Evolutionary conservation across 768 basidiomycete species (phyloP).

Genomic region (Pleurotus tuber-regium): DNA sequence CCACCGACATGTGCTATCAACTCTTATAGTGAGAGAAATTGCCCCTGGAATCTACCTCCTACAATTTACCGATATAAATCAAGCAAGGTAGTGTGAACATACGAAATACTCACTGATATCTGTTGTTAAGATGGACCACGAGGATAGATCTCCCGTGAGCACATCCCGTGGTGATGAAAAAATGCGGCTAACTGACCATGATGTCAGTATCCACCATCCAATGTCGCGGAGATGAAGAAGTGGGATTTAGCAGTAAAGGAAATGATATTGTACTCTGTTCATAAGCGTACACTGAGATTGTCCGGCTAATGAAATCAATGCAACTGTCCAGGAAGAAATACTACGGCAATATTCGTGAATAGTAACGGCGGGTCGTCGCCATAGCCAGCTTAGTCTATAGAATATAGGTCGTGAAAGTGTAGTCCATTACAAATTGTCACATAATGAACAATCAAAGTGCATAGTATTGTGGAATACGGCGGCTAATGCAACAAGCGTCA

Average conservation of each 20-base stretch:
- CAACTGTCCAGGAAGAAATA: slow-evolving; percentile 2
- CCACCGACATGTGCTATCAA: slow-evolving; percentile 1
- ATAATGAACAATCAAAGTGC: slow-evolving; percentile 63
- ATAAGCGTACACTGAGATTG: slow-evolving; percentile 6
- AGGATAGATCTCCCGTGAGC: neutral
- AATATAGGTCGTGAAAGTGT: slow-evolving; percentile 33
- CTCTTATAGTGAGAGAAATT: too few relatives aligned
- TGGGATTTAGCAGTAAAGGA: neutral
- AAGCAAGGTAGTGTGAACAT: neutral
- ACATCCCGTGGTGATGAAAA: slow-evolving; percentile 7
- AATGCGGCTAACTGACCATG: neutral
- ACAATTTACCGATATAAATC: too few relatives aligned
- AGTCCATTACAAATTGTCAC: slow-evolving; percentile 60
- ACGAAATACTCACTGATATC: neutral
- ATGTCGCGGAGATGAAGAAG: neutral
- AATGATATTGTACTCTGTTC: slow-evolving; percentile 7
- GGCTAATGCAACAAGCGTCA: slow-evolving; percentile 36
- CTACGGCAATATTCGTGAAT: neutral
- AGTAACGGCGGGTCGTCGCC: neutral
- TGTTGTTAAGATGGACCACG: neutral
- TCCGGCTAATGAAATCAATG: slow-evolving; percentile 5
- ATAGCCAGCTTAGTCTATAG: slow-evolving; percentile 3
- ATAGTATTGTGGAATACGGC: slow-evolving; percentile 58
- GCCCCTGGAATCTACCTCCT: too few relatives aligned
- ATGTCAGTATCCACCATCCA: neutral